These are phyloP conservation scores for Malus hybrid DNA, from an alignment of 331 rosid genomes.

Conservation along the genomic window DNA sequence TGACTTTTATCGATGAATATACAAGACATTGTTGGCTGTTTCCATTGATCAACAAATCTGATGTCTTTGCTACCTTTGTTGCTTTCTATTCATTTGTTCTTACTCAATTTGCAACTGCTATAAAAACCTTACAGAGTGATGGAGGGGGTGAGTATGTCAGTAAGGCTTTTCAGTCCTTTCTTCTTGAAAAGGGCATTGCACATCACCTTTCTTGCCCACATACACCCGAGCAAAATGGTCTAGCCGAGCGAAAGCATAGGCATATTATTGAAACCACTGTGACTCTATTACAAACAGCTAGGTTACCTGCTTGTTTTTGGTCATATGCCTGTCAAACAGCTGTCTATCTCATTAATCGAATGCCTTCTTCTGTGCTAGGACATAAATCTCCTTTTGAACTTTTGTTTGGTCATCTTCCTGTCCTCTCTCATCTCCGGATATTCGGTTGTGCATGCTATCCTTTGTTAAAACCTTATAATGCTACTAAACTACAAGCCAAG, in stretches of 20 bases:
- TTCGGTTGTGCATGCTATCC: not conserved
- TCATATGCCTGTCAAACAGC: not conserved
- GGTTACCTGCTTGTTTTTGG: not conserved
- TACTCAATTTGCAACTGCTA: not conserved
- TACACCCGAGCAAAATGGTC: not conserved
- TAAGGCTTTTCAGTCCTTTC: not conserved
- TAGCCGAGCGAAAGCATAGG: not conserved
- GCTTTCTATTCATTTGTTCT: not conserved
- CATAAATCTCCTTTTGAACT: not conserved
- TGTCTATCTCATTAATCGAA: not conserved
- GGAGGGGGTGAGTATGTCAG: not conserved
- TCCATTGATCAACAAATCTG: not conserved
- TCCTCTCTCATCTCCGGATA: too few species aligned
- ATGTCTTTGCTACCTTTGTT: not conserved
- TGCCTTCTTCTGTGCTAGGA: not conserved
- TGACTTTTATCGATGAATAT: not conserved
- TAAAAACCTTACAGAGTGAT: not conserved
- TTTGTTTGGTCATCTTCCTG: fast-evolving
- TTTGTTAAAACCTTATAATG: not conserved
- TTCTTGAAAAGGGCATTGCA: not conserved
- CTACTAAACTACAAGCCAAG: not conserved
- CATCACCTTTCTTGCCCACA: fast-evolving
- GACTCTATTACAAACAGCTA: fast-evolving
- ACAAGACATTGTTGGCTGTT: not conserved
- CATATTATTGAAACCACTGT: not conserved